Evolutionary conservation across 208 protist species (phyloP).

Genomic region (Leishmania arabica): DNA sequence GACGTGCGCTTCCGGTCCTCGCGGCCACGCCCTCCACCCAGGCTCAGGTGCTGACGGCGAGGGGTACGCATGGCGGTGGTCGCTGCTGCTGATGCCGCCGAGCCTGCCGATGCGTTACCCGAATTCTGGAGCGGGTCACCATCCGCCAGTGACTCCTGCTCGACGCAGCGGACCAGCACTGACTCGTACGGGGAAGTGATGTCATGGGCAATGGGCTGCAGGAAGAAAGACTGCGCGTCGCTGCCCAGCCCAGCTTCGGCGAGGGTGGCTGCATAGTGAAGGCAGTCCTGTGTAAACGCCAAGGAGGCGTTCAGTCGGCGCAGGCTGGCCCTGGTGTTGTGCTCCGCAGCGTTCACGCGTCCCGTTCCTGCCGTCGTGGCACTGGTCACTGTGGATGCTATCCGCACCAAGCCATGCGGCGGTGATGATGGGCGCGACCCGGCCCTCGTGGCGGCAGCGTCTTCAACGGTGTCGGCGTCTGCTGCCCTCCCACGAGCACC

Average conservation of each 20-base stretch:
- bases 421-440: not conserved
- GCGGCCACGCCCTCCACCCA: slow-evolving; percentile 3
- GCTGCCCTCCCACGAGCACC: not conserved
- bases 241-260: slow-evolving; percentile 25
- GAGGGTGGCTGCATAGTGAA: slow-evolving; percentile 23
- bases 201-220: slow-evolving; percentile 30
- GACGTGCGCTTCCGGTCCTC: slow-evolving; percentile 5
- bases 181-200: slow-evolving; percentile 21
- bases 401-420: not conserved
- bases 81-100: not conserved
- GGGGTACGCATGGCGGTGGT: not conserved
- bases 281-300: slow-evolving; percentile 22
- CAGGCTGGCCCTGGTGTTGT: slow-evolving; percentile 11
- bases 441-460: not conserved
- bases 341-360: not conserved
- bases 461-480: not conserved
- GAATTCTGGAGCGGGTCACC: not conserved
- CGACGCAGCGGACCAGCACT: slow-evolving; percentile 26
- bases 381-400: not conserved
- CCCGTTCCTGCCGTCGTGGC: not conserved
- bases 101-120: not conserved
- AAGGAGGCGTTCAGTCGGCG: slow-evolving; percentile 27
- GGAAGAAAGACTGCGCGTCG: slow-evolving; percentile 29
- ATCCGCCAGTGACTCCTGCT: slow-evolving; percentile 4
- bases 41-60: not conserved